Conservation (phyloP, 352 stramenopile species). For the Thraustochytrium striatum region DNA sequence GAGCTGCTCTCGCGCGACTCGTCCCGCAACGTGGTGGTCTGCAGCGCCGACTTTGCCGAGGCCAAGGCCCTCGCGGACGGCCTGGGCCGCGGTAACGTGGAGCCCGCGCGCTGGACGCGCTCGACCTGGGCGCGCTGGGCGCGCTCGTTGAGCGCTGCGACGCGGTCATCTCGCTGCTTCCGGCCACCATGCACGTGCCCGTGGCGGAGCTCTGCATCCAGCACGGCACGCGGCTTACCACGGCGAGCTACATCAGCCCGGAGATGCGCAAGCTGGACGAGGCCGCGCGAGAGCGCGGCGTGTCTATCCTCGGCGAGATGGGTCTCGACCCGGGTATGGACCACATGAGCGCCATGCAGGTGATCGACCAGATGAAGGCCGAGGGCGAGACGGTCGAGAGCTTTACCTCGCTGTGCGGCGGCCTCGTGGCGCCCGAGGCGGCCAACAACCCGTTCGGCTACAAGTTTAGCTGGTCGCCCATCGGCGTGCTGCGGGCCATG, state of each 20-base stretch:
- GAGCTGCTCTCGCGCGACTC: constrained; percentile 43
- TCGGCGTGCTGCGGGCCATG: constrained; percentile 84
- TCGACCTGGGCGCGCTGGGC: constrained; percentile 16
- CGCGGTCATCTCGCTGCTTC: constrained; percentile 87
- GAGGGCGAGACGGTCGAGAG: constrained; percentile 73
- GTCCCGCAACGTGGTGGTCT: constrained; percentile 4
- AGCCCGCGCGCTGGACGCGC: constrained; percentile 9
- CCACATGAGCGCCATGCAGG: constrained; percentile 92
- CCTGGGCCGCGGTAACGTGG: constrained; percentile 19
- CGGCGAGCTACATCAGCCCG: constrained; percentile 88
- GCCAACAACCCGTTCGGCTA: constrained; percentile 91
- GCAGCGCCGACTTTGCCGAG: neutral
- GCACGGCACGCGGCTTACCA: constrained; percentile 79
- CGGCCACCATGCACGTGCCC: constrained; percentile 82
- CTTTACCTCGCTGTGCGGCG: constrained; percentile 90
- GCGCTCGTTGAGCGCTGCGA: constrained; percentile 64
- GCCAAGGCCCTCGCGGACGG: neutral
- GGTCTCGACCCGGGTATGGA: constrained; percentile 92
- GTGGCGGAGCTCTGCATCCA: constrained; percentile 81
- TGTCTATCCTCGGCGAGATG: constrained; percentile 89
- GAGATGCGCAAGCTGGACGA: constrained; percentile 80
- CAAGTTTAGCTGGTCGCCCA: constrained; percentile 94
- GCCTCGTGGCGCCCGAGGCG: constrained; percentile 84
- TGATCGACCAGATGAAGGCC: constrained; percentile 89
- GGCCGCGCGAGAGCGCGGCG: constrained; percentile 67